Conservation (phyloP, 2,329 filamentous ascomycete species). For the Coniochaeta hoffmannii region DNA sequence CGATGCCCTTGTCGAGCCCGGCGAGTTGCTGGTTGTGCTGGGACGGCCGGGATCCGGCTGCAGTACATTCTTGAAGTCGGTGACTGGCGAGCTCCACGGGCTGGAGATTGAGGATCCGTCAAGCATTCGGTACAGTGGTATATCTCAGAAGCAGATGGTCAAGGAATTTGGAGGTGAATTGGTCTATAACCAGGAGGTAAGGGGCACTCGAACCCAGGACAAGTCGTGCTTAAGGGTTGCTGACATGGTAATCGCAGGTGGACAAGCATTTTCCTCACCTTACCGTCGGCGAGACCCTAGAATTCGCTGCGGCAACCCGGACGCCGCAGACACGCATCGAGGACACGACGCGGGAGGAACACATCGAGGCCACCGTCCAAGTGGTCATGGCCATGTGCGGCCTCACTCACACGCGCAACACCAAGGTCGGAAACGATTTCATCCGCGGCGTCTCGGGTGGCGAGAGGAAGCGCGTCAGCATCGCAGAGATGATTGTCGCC, state of each 20-base stretch:
- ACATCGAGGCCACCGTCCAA: constrained; percentile 53
- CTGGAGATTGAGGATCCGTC: constrained; percentile 43
- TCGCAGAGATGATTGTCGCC: constrained; percentile 69
- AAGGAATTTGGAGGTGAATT: constrained; percentile 58
- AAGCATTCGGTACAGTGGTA: constrained; percentile 55
- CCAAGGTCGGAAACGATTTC: constrained; percentile 68
- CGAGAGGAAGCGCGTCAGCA: constrained; percentile 72
- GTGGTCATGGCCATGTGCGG: constrained; percentile 67
- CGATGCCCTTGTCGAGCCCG: constrained; percentile 54
- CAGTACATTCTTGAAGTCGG: constrained; percentile 54
- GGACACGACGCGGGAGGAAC: constrained; percentile 53
- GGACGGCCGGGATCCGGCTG: constrained; percentile 60
- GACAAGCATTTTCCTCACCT: constrained; percentile 74
- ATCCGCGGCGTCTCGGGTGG: constrained; percentile 65
- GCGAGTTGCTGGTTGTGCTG: constrained; percentile 63
- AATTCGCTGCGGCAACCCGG: constrained; percentile 63
- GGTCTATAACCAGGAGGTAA: constrained; percentile 63
- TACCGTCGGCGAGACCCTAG: constrained; percentile 65
- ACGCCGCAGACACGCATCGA: constrained; percentile 59
- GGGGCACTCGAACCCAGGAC: background rate
- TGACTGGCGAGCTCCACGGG: constrained; percentile 53
- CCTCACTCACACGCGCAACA: constrained; percentile 63
- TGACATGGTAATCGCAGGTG: constrained; percentile 27
- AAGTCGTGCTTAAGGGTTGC: background rate
- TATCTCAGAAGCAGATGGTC: constrained; percentile 43